These are phyloP conservation scores for Podaxis sp. DNA, from an alignment of 768 basidiomycete species.

Conservation along the genomic window DNA sequence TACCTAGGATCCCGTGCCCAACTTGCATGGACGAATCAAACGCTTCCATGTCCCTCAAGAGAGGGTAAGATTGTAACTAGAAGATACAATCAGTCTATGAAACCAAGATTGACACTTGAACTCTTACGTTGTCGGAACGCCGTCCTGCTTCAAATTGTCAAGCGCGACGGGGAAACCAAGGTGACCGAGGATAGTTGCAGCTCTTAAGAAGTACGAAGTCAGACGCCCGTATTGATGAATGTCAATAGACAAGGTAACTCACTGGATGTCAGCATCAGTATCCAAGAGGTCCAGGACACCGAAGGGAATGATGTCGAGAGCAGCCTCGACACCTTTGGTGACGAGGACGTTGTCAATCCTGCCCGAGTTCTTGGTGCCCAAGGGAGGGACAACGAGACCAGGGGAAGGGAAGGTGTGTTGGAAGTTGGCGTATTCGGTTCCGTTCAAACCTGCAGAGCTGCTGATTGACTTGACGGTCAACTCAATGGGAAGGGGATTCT, in stretches of 20 bases:
- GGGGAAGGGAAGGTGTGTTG: slow-evolving; percentile 54
- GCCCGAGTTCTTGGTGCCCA: slow-evolving; percentile 58
- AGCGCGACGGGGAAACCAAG: slow-evolving; percentile 11
- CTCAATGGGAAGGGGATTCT: slow-evolving; percentile 45
- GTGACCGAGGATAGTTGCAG: neutral
- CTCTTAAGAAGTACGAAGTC: neutral
- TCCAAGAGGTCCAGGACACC: slow-evolving; percentile 51
- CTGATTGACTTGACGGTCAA: slow-evolving; percentile 44
- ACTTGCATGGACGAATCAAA: neutral
- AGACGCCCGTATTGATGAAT: neutral
- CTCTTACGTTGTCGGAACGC: slow-evolving; percentile 7
- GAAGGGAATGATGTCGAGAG: slow-evolving; percentile 55
- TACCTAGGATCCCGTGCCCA: neutral
- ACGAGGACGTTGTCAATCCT: slow-evolving; percentile 54
- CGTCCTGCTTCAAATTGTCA: slow-evolving; percentile 1
- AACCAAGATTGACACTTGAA: neutral
- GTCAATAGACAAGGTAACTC: slow-evolving; percentile 8
- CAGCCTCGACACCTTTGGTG: slow-evolving; percentile 47
- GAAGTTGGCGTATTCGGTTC: slow-evolving; percentile 57
- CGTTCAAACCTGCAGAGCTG: slow-evolving; percentile 49
- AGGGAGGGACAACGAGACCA: slow-evolving; percentile 50
- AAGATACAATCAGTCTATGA: neutral
- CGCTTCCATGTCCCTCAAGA: neutral
- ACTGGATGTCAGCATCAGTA: slow-evolving; percentile 40
- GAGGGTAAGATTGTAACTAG: neutral